Evolutionary conservation across 441 rosid genomes (phyloP).

Genomic region (Viola pubescens): DNA sequence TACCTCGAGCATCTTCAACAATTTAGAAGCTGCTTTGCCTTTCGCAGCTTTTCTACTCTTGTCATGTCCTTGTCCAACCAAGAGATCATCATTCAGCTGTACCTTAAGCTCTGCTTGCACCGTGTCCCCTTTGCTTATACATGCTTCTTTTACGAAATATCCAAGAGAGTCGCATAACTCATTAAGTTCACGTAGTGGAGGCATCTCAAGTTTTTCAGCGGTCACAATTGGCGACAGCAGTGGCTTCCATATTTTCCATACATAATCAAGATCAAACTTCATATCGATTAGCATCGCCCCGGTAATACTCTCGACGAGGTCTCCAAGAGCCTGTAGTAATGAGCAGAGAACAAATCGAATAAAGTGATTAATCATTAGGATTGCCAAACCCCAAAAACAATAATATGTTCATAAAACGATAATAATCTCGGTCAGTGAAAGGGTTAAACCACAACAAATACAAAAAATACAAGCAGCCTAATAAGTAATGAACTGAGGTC

Average conservation of each 20-base stretch:
- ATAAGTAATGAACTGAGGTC: neutral
- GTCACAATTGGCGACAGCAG: constrained; percentile 80
- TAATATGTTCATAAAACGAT: neutral
- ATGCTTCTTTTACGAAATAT: constrained; percentile 45
- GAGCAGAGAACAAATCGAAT: constrained; percentile 4
- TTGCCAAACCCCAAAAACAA: neutral
- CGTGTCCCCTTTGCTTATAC: constrained; percentile 36
- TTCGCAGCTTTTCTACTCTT: constrained; percentile 55
- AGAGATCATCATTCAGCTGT: constrained; percentile 55
- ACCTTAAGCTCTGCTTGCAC: constrained; percentile 54
- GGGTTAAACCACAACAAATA: neutral
- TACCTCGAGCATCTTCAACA: constrained; percentile 82
- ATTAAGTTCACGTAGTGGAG: constrained; percentile 65
- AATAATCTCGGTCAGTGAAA: neutral
- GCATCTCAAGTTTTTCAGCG: constrained; percentile 70
- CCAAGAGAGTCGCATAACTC: constrained; percentile 84
- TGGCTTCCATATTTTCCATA: constrained; percentile 76
- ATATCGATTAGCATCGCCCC: constrained; percentile 81
- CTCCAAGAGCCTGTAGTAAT: constrained; percentile 75
- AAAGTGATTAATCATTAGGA: neutral
- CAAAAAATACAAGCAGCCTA: neutral
- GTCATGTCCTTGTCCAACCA: constrained; percentile 62
- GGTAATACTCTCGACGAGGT: constrained; percentile 81
- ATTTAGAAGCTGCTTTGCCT: constrained; percentile 71
- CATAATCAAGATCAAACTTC: constrained; percentile 54